These are phyloP conservation scores for Mucor piriformis DNA, from an alignment of 371 early-diverging fungal species.

Conservation along the genomic window DNA sequence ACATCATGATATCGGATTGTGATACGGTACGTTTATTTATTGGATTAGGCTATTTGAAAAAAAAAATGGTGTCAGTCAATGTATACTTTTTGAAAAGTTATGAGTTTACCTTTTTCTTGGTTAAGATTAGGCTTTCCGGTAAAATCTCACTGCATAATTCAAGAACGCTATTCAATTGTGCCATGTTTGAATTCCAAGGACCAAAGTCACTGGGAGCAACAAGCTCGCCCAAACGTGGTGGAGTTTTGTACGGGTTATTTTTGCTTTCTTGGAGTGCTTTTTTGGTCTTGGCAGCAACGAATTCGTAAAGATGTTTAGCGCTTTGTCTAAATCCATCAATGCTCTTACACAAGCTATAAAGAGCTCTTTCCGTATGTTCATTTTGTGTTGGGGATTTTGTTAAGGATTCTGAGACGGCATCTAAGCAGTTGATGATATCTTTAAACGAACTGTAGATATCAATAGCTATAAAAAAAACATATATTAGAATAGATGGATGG, in stretches of 20 bases:
- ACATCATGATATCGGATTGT: conserved; percentile 18
- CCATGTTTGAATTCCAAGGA: conserved; percentile 15
- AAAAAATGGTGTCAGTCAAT: background rate
- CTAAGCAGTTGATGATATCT: conserved; percentile 25
- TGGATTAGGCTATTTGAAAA: background rate
- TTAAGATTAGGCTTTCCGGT: background rate
- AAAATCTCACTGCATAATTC: conserved; percentile 23
- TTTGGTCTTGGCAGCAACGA: conserved; percentile 17
- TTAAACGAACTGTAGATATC: conserved; percentile 28
- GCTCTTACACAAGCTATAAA: conserved; percentile 31
- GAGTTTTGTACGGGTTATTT: conserved; percentile 26
- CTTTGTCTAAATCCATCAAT: conserved; percentile 30
- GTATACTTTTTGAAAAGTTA: too few relatives aligned
- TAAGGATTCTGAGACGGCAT: conserved; percentile 1
- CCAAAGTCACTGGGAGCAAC: conserved; percentile 17
- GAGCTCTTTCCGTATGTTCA: conserved; percentile 24
- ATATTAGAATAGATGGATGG: background rate
- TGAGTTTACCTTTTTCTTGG: background rate
- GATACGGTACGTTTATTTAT: conserved; percentile 6
- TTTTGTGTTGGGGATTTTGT: conserved; percentile 2
- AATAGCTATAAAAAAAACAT: conserved; percentile 12
- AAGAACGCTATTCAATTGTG: conserved; percentile 12
- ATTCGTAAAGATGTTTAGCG: conserved; percentile 20
- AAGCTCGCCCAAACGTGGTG: conserved; percentile 21
- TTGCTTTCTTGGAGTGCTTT: background rate